A percentile compares a stretch with the other conserved stretches of the same genome.
Conservation (phyloP, 1,139 yeast genomes). For the Trichomonascaceae sp. region DNA sequence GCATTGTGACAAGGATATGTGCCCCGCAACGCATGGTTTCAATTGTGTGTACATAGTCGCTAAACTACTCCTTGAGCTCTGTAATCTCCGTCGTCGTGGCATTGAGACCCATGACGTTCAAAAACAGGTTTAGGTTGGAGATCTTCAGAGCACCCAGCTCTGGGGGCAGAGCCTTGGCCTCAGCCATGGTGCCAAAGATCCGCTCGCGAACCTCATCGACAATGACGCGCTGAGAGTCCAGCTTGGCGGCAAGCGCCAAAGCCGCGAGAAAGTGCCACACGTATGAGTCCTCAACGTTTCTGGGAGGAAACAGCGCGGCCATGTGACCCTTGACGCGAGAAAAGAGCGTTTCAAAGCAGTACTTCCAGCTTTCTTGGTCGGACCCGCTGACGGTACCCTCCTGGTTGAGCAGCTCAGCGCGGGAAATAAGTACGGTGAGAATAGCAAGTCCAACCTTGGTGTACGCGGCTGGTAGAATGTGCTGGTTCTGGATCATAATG, state of each 20-base stretch:
- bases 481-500: conserved; percentile 44
- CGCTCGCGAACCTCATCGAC: conserved; percentile 93
- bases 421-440: conserved; percentile 75
- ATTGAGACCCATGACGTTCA: conserved; percentile 92
- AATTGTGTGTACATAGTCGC: no score
- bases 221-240: conserved; percentile 85
- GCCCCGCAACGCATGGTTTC: no score
- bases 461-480: conserved; percentile 54
- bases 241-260: conserved; percentile 80
- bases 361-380: conserved; percentile 60
- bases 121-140: conserved; percentile 76
- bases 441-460: conserved; percentile 82
- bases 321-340: conserved; percentile 69
- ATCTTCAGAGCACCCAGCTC: conserved; percentile 49
- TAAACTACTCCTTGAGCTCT: conserved; percentile 17
- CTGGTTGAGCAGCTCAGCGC: conserved; percentile 87
- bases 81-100: conserved; percentile 44
- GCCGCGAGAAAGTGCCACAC: conserved; percentile 98
- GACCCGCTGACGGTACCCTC: conserved; percentile 36
- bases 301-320: conserved; percentile 71
- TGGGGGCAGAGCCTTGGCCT: conserved; percentile 54
- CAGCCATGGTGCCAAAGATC: conserved; percentile 77
- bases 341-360: conserved; percentile 72
- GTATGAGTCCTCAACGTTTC: conserved; percentile 60
- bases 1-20: no score